These are phyloP conservation scores for Conringia planisiliqua DNA, from an alignment of 345 rosid species.

Conservation along the genomic window DNA sequence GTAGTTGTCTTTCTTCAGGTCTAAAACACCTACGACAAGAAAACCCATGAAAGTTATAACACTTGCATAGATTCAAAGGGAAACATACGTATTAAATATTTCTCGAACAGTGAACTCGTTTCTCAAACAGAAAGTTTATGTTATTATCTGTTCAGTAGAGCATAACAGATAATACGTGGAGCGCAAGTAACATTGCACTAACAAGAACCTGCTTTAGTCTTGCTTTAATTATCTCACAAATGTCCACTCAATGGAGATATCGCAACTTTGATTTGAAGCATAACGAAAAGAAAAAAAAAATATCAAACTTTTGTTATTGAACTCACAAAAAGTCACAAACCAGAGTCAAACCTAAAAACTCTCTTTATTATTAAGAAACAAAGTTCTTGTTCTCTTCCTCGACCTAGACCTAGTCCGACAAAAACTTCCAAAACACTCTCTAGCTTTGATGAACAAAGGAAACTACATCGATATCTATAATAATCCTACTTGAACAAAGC, in stretches of 20 bases:
- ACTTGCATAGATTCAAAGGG: background rate
- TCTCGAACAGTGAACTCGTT: constrained; percentile 3
- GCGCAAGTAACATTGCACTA: constrained; percentile 11
- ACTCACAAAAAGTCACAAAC: background rate
- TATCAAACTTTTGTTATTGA: background rate
- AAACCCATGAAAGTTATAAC: background rate
- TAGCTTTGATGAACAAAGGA: background rate
- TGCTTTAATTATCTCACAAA: background rate
- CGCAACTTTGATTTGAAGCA: background rate
- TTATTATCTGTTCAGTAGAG: background rate
- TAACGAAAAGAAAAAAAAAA: background rate
- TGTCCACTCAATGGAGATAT: background rate
- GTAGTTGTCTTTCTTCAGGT: background rate
- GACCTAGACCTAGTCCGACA: background rate
- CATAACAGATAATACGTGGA: background rate
- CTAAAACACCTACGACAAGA: background rate
- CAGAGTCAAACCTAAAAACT: background rate
- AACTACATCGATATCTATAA: background rate
- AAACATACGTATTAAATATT: background rate
- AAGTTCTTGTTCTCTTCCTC: background rate
- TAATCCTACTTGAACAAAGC: background rate
- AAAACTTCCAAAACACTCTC: background rate
- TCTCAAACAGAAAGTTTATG: constrained; percentile 6
- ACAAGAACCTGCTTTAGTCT: background rate
- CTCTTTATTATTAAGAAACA: background rate